Base-by-base conservation (phyloP, 192 early-diverging fungal species). In the Backusella morwellensis region DNA sequence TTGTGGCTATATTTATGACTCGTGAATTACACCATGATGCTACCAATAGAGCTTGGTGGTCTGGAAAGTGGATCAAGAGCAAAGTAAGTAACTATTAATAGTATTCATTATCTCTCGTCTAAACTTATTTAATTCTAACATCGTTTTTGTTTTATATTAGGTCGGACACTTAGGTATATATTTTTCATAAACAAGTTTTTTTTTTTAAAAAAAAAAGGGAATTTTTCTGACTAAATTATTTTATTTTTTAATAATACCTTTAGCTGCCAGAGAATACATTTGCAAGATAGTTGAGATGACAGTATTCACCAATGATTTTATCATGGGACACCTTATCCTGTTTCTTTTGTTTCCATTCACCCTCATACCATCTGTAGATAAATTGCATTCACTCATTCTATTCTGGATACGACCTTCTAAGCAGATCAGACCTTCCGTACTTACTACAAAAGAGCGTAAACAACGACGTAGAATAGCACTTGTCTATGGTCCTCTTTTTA, bases 271-370 rank as follows among this genome's bases (percentile, higher is more conserved):
- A 69, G 91, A 86, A 83, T 95, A 87, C 77, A 68, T 93, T 73
- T 92, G 92, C 86, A 96, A 96, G 86, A 89, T 92, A 50, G 90
- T 96, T 50, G 95, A 96, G 81, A 89, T 88, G 88, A 90, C 88
- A 12, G 78, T 90, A 75, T 92, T 91, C 81, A 77, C 91, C 4
- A 89, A 87, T 7, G 91, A 92, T 74, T 88, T 92, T 72, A 82
- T 92, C 40, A 83, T 88, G 14, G 89, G 90, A 9, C 91, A 92
- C 67, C 35, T 92, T 81, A 76, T 95, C 26, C 74, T 95, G 56
- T 94, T 96, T 82, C 85, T 93, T 71, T 78, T 96, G 47, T 90
- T 87, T 34, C 86, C 92, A 34, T 86, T 94, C 63, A 90, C 87
- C 66, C 77, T 89, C 26, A 85, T 91, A 67, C 90, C 90, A 26